These are phyloP conservation scores for Prunus salicina DNA, from an alignment of 306 rosid species.

Conservation along the genomic window DNA sequence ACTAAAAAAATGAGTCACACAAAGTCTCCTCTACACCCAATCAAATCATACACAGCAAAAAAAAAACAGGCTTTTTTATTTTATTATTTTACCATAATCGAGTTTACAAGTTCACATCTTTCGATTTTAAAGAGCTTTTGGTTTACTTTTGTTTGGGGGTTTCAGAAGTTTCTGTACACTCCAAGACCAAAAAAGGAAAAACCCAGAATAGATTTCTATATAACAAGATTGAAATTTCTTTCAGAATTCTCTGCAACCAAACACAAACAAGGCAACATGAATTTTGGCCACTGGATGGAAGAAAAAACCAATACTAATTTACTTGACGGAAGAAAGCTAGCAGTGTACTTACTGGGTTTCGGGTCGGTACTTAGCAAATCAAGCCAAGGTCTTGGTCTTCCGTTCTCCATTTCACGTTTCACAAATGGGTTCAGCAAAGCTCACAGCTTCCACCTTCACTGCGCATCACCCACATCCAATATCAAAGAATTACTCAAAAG, in stretches of 20 bases:
- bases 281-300: neutral
- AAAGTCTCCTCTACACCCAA: neutral
- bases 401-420: neutral
- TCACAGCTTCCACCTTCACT: neutral
- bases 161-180: neutral
- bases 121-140: neutral
- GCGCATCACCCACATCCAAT: neutral
- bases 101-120: neutral
- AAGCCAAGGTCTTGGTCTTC: conserved; percentile 4
- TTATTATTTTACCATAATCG: neutral
- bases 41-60: no score
- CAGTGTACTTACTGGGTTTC: neutral
- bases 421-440: neutral
- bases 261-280: neutral
- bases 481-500: neutral
- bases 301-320: neutral
- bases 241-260: conserved; percentile 8
- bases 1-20: neutral
- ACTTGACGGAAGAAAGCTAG: neutral
- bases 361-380: neutral
- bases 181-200: neutral
- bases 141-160: neutral
- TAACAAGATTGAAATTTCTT: neutral
- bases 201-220: neutral
- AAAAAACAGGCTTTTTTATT: no score